phyloP scores from a whole-genome alignment of 1,284 basidiomycete species.

The Cutaneotrichosporon curvatum region DNA sequence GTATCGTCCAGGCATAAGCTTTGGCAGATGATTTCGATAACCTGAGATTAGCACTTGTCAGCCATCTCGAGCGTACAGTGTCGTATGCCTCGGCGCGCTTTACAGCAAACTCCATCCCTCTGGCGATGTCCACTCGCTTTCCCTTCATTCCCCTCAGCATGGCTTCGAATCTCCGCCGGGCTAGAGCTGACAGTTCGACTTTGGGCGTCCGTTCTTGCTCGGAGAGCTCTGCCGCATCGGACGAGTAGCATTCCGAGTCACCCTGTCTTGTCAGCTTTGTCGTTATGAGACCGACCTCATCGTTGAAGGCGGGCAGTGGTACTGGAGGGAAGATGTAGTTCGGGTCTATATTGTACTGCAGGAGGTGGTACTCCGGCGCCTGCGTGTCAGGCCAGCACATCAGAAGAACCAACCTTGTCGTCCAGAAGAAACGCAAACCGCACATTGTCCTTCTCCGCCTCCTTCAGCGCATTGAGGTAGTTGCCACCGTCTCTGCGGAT shows the following conservation, averaged over 20 bases:
- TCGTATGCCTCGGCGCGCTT: slow-evolving; percentile 89
- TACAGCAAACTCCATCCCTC: slow-evolving; percentile 90
- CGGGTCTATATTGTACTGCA: slow-evolving; percentile 64
- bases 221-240: slow-evolving; percentile 88
- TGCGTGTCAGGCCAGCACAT: background rate
- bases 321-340: slow-evolving; percentile 50
- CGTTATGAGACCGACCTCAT: slow-evolving; percentile 56
- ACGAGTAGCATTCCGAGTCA: slow-evolving; percentile 84
- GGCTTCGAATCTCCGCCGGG: slow-evolving; percentile 73
- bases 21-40: slow-evolving; percentile 75
- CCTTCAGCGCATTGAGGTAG: slow-evolving; percentile 69
- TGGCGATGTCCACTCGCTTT: slow-evolving; percentile 79
- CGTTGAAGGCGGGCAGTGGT: slow-evolving; percentile 65
- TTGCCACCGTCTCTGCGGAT: slow-evolving; percentile 68
- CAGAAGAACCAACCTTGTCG: slow-evolving; percentile 53
- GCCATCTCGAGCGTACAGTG: slow-evolving; percentile 36
- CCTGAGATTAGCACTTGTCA: slow-evolving; percentile 48
- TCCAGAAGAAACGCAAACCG: slow-evolving; percentile 73
- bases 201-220: slow-evolving; percentile 71
- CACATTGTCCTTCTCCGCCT: slow-evolving; percentile 69
- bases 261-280: slow-evolving; percentile 53
- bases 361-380: slow-evolving; percentile 57
- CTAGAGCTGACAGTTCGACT: slow-evolving; percentile 65
- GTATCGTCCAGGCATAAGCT: slow-evolving; percentile 79
- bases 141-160: slow-evolving; percentile 83